phyloP scores from a whole-genome alignment of 2,329 filamentous ascomycete species.

The Hypoxylon sp. region DNA sequence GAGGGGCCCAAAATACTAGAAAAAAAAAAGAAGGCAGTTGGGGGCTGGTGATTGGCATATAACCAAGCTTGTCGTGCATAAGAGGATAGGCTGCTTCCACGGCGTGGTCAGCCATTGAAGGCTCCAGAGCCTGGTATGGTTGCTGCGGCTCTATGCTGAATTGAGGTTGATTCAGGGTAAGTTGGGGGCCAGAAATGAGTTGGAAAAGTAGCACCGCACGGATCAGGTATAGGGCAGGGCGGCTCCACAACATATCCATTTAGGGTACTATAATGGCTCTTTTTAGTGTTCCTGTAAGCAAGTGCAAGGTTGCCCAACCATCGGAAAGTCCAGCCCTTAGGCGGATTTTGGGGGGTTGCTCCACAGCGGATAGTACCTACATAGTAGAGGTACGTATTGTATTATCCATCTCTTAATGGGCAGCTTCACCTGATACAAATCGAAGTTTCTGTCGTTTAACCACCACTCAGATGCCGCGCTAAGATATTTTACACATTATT shows the following conservation, averaged over 20 bases:
- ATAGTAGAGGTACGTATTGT: constrained; percentile 14
- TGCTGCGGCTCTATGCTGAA: constrained; percentile 47
- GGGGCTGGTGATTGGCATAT: constrained; percentile 46
- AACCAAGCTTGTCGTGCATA: constrained; percentile 47
- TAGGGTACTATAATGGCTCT: no score
- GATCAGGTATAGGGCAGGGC: constrained; percentile 37
- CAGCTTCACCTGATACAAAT: constrained; percentile 43
- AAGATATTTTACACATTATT: constrained; percentile 33
- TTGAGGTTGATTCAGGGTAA: constrained; percentile 44
- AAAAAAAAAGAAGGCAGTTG: constrained; percentile 38
- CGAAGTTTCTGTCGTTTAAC: constrained; percentile 43
- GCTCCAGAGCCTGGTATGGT: constrained; percentile 43
- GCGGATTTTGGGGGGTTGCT: constrained; percentile 16
- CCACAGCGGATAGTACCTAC: constrained; percentile 29
- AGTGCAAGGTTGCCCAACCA: not conserved
- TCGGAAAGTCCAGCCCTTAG: constrained; percentile 24
- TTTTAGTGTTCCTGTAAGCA: not conserved
- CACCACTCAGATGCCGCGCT: constrained; percentile 43
- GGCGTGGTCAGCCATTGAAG: constrained; percentile 41
- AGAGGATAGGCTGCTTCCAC: constrained; percentile 46
- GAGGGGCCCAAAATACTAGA: constrained; percentile 23
- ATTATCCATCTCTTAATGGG: not conserved
- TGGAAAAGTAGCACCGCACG: constrained; percentile 19
- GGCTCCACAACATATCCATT: constrained; percentile 28
- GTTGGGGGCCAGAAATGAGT: constrained; percentile 42